These are phyloP conservation scores for Candida boleticola DNA, from an alignment of 805 yeast genomes.

Conservation along the genomic window DNA sequence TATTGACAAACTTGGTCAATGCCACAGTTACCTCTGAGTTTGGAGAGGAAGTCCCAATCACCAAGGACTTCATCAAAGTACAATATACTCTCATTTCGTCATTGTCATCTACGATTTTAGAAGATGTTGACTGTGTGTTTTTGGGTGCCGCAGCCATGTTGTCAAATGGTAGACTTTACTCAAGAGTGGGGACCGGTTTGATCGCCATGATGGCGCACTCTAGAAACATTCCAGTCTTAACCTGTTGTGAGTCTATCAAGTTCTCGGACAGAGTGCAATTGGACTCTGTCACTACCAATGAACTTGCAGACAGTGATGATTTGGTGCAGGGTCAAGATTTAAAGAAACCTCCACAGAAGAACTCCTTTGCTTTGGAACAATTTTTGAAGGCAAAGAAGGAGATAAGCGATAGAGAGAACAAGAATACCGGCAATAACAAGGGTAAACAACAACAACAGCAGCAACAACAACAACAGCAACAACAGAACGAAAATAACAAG, in stretches of 20 bases:
- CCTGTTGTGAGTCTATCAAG: conserved; percentile 92
- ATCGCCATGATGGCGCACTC: conserved; percentile 88
- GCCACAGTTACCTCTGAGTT: conserved; percentile 21
- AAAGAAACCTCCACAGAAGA: conserved; percentile 54
- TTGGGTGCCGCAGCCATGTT: conserved; percentile 97
- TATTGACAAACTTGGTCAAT: conserved; percentile 62
- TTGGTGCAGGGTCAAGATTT: conserved; percentile 48
- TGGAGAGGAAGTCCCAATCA: conserved; percentile 24
- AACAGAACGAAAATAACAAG: conserved; percentile 12
- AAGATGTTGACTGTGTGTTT: conserved; percentile 86
- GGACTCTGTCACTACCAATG: conserved; percentile 93
- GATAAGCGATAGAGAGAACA: conserved; percentile 6
- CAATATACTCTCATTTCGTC: conserved; percentile 81
- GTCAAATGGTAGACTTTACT: conserved; percentile 88
- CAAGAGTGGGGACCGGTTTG: conserved; percentile 93
- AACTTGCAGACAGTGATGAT: conserved; percentile 78
- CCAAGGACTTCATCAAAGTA: conserved; percentile 59
- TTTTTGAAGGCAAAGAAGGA: conserved; percentile 48
- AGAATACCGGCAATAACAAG: neutral
- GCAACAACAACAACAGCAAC: conserved; percentile 7
- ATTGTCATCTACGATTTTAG: conserved; percentile 68
- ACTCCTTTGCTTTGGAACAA: conserved; percentile 63
- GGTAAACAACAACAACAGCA: conserved; percentile 7
- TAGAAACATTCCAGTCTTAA: conserved; percentile 88
- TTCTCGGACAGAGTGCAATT: conserved; percentile 93